Percentiles rank a stretch among this genome's conserved stretches.
Conservation (phyloP, 1,284 basidiomycete species). For the Coniferiporia sulphurascens region DNA sequence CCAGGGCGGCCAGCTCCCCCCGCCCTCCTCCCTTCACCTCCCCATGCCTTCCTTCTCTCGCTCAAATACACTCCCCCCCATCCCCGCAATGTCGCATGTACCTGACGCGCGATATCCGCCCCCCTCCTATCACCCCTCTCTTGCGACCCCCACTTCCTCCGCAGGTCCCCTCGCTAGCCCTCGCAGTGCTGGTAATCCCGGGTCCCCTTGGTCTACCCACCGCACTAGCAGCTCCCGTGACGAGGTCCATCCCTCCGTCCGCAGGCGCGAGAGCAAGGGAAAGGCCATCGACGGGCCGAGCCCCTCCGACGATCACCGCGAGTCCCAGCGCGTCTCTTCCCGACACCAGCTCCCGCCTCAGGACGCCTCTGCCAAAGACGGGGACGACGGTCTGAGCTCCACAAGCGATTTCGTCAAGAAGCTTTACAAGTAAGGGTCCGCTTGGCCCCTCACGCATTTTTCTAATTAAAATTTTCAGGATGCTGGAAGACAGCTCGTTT, state of each 20-base stretch:
- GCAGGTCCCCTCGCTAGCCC: slow-evolving; percentile 7
- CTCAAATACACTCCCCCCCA: slow-evolving; percentile 35
- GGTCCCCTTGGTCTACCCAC: slow-evolving; percentile 11
- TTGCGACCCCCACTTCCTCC: slow-evolving; percentile 15
- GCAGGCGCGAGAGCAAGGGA: slow-evolving; percentile 15
- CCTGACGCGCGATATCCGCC: slow-evolving; percentile 27
- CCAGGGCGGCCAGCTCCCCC: slow-evolving; percentile 36
- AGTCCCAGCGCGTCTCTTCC: background rate
- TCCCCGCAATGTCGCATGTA: slow-evolving; percentile 29
- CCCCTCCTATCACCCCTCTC: slow-evolving; percentile 30
- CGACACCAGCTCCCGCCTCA: slow-evolving; percentile 9
- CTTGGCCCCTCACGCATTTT: background rate
- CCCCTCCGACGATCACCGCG: background rate
- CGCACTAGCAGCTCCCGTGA: slow-evolving; percentile 15
- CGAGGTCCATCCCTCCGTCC: slow-evolving; percentile 11
- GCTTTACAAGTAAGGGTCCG: slow-evolving; percentile 70
- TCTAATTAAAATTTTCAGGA: slow-evolving; percentile 41
- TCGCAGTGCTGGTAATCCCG: background rate
- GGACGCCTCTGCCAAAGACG: slow-evolving; percentile 26
- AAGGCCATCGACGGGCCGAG: slow-evolving; percentile 8
- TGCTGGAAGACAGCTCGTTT: slow-evolving; percentile 82
- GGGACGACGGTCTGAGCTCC: slow-evolving; percentile 63
- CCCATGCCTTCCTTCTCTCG: slow-evolving; percentile 30
- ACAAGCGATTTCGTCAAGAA: slow-evolving; percentile 95
- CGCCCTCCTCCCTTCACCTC: slow-evolving; percentile 39